Evolutionary conservation across 2,329 filamentous ascomycete genomes (phyloP).

Genomic region (Trichocomaceae sp.): DNA sequence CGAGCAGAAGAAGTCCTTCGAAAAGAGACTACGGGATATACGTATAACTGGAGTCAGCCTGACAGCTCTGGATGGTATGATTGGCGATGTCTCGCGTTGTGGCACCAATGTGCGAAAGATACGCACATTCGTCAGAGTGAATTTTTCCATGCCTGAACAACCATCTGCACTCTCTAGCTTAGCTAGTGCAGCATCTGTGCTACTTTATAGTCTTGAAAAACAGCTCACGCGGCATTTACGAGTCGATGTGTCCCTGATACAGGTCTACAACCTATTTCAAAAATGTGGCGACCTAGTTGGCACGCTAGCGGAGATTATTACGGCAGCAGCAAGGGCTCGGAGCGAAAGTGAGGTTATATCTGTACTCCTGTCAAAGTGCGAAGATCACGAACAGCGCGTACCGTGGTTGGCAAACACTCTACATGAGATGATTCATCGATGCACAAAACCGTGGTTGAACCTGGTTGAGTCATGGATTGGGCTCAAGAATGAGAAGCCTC

Average conservation of each 20-base stretch:
- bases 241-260: slow-evolving; percentile 28
- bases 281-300: slow-evolving; percentile 33
- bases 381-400: slow-evolving; percentile 58
- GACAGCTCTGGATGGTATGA: slow-evolving; percentile 30
- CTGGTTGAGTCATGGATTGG: slow-evolving; percentile 71
- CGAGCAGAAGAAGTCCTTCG: slow-evolving; percentile 28
- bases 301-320: slow-evolving; percentile 31
- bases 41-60: slow-evolving; percentile 48
- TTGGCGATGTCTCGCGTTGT: slow-evolving; percentile 28
- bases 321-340: slow-evolving; percentile 42
- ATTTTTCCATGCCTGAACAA: slow-evolving; percentile 21
- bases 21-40: slow-evolving; percentile 37
- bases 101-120: slow-evolving; percentile 33
- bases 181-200: slow-evolving; percentile 27
- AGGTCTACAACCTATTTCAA: slow-evolving; percentile 34
- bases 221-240: slow-evolving; percentile 24
- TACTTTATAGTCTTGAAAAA: slow-evolving; percentile 34
- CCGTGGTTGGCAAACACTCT: slow-evolving; percentile 57
- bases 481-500: slow-evolving; percentile 52
- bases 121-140: slow-evolving; percentile 29
- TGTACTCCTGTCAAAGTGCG: slow-evolving; percentile 55
- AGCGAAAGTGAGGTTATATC: slow-evolving; percentile 59
- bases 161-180: slow-evolving; percentile 31
- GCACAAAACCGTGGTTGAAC: slow-evolving; percentile 60
- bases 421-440: slow-evolving; percentile 58